Percentiles rank a stretch among this genome's conserved stretches.
phyloP scores from a whole-genome alignment of 139 green algal species.

The Micractinium sp. region DNA sequence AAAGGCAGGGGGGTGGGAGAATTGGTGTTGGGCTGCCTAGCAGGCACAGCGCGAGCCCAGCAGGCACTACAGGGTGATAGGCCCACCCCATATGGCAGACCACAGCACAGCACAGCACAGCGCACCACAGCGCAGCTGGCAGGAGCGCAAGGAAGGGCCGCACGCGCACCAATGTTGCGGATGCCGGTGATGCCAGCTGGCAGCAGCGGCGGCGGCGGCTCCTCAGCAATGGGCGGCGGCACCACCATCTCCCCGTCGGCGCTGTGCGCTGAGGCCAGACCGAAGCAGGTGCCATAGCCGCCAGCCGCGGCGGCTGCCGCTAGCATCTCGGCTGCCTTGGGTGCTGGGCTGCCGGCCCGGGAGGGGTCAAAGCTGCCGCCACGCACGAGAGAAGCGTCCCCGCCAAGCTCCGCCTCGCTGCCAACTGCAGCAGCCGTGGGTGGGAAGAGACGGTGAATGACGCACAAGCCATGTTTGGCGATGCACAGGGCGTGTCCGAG shows the following conservation, averaged over 20 bases:
- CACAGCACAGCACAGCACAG: background rate
- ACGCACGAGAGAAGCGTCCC: background rate
- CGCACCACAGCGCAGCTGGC: background rate
- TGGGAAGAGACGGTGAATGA: background rate
- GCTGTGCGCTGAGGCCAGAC: background rate
- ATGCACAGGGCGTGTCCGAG: background rate
- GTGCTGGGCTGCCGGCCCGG: background rate
- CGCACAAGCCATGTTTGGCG: background rate
- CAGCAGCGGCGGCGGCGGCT: constrained; percentile 16
- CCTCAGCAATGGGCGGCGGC: background rate
- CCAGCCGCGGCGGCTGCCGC: background rate
- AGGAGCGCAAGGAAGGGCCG: background rate
- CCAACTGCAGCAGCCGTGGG: background rate
- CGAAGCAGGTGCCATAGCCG: constrained; percentile 12
- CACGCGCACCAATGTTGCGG: constrained; percentile 44
- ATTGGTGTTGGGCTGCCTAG: background rate
- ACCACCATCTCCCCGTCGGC: background rate
- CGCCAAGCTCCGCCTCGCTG: constrained; percentile 9
- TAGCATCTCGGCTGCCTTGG: background rate
- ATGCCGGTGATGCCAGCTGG: constrained; percentile 29
- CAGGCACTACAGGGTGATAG: background rate
- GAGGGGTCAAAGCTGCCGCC: background rate
- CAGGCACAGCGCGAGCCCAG: background rate
- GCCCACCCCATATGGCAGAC: background rate
- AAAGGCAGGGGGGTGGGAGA: background rate